phyloP scores from a whole-genome alignment of 345 rosid genomes.

The Gossypium bickii region DNA sequence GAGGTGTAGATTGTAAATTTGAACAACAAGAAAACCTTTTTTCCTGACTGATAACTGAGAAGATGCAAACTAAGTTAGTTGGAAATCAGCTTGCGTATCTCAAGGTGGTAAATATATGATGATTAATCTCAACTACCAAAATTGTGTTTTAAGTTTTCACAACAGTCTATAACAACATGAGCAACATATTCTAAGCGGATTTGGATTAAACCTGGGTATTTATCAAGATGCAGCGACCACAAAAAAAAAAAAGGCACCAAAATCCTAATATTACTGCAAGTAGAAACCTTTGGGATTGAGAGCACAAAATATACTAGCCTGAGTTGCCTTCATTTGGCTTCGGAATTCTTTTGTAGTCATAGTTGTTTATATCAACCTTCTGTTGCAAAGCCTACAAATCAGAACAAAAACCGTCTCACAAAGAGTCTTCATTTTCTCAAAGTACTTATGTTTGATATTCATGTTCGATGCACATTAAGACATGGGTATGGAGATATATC shows the following conservation, averaged over 20 bases:
- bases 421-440: not conserved
- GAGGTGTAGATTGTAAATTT: no score
- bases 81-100: no score
- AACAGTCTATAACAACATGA: not conserved
- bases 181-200: not conserved
- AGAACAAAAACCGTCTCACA: not conserved
- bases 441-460: not conserved
- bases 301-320: constrained; percentile 17
- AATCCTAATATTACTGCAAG: not conserved
- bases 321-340: constrained; percentile 61
- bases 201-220: not conserved
- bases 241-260: not conserved
- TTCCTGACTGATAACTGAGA: no score
- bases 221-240: not conserved
- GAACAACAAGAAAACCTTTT: no score
- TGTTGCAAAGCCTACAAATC: constrained; percentile 56
- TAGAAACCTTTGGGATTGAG: not conserved
- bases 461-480: not conserved
- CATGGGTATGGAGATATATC: not conserved
- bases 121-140: not conserved
- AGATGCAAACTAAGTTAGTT: no score
- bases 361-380: constrained; percentile 73
- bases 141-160: not conserved
- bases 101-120: no score
- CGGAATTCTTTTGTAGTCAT: constrained; percentile 83